These are phyloP conservation scores for Emmonsiellopsis sp. DNA, from an alignment of 2,329 filamentous ascomycete species.

Conservation along the genomic window DNA sequence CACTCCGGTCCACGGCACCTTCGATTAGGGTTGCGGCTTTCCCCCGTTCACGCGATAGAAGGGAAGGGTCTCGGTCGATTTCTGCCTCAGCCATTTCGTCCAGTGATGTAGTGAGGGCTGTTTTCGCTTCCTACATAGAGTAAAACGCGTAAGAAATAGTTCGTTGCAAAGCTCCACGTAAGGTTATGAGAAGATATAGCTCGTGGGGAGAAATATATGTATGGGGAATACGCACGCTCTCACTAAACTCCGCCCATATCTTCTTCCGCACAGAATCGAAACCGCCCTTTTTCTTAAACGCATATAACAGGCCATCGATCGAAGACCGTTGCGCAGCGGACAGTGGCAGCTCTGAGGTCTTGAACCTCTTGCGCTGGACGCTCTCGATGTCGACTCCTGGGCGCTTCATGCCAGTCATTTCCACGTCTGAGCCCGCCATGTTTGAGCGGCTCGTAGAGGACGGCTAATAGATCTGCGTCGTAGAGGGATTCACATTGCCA, in stretches of 20 bases:
- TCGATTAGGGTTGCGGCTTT: slow-evolving; percentile 55
- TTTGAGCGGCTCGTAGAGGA: not conserved
- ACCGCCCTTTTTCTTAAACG: slow-evolving; percentile 58
- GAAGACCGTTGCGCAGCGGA: slow-evolving; percentile 47
- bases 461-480: not conserved
- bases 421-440: slow-evolving; percentile 24
- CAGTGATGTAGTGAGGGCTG: slow-evolving; percentile 42
- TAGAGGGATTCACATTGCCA: not conserved
- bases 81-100: slow-evolving; percentile 49
- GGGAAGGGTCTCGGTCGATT: slow-evolving; percentile 52
- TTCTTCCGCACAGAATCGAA: slow-evolving; percentile 55
- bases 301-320: slow-evolving; percentile 52
- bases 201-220: not conserved
- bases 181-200: not conserved
- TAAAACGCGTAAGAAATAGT: not conserved
- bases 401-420: slow-evolving; percentile 20
- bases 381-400: slow-evolving; percentile 23
- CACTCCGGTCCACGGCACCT: slow-evolving; percentile 53
- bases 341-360: slow-evolving; percentile 52
- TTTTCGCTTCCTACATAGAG: slow-evolving; percentile 40
- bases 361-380: slow-evolving; percentile 41
- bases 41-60: slow-evolving; percentile 51
- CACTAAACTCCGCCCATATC: slow-evolving; percentile 49
- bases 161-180: not conserved
- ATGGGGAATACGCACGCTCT: slow-evolving; percentile 34